Conservation (phyloP, 129 eudicot species). For the Helianthus annuus region HanXRQr2.0-SUNRISE NC_035436.2:178898787-178899286, state of each 20-base stretch:
- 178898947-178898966: background rate
- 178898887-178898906: slow-evolving; percentile 7
- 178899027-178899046: no score
- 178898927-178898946: background rate
- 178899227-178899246: no score
- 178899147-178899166: no score
- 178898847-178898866: background rate
- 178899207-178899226: background rate
- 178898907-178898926: background rate
- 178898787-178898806: background rate
- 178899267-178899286: background rate
- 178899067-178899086: no score
- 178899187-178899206: background rate
- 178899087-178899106: no score
- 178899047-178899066: no score
- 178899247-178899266: background rate
- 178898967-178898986: background rate
- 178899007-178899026: no score
- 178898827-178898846: slow-evolving; percentile 19
- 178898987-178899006: no score
- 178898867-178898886: slow-evolving; percentile 21
- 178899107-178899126: no score
- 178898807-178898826: slow-evolving; percentile 11
- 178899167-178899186: no score
- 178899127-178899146: no score